These are phyloP conservation scores for Malus hybrid DNA, from an alignment of 331 rosid genomes.

Conservation along the genomic window DNA sequence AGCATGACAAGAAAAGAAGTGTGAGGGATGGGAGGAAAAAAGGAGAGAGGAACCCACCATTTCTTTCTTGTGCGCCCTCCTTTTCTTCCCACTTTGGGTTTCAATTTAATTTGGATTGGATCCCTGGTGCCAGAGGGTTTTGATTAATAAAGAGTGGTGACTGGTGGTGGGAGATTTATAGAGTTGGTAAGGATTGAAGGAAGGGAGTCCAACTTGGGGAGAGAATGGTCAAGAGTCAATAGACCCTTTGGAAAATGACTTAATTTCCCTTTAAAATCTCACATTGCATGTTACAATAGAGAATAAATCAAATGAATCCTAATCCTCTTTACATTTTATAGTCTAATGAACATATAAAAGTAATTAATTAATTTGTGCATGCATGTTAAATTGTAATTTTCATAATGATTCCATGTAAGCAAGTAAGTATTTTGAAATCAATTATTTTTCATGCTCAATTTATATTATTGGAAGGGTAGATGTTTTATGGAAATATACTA, in stretches of 20 bases:
- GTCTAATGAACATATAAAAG: background rate
- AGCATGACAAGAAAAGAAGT: slow-evolving; percentile 1
- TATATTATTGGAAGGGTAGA: no score
- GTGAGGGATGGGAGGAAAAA: background rate
- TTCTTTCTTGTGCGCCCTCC: background rate
- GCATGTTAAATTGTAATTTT: background rate
- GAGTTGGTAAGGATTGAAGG: slow-evolving; percentile 14
- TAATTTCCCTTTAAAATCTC: no score
- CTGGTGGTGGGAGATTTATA: slow-evolving; percentile 37
- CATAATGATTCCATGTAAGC: background rate
- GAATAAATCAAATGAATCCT: no score
- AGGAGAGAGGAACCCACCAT: slow-evolving; percentile 39
- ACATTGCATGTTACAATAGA: no score
- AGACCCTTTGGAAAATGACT: background rate
- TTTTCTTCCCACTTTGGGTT: background rate
- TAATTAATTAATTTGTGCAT: slow-evolving; percentile 8
- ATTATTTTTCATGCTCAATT: no score
- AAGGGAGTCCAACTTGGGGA: slow-evolving; percentile 13
- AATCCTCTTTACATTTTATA: no score
- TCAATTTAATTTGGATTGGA: slow-evolving; percentile 13
- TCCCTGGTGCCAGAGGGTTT: slow-evolving; percentile 11
- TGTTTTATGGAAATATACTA: no score
- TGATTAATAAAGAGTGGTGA: slow-evolving; percentile 25
- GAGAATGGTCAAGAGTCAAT: slow-evolving; percentile 27
- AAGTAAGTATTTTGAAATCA: no score